Evolutionary conservation across 169 alveolate species (phyloP), one percentile per base, ranked within the genome.

Genomic region (Plasmodium gaboni): DNA sequence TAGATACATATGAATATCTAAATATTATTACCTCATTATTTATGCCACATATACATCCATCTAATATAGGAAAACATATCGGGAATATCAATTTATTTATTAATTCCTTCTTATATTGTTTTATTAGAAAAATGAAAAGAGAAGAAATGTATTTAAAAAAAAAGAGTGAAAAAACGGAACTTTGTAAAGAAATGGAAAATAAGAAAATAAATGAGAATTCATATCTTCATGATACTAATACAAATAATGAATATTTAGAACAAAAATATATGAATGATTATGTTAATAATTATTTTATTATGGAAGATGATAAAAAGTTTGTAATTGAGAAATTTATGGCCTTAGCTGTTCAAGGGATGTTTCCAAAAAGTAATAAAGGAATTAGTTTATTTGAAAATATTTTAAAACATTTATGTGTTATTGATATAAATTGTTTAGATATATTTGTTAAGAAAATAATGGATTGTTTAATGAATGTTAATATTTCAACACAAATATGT

Each of bases 41-140:
- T 26, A 80, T 80, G 63, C 90, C 90, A n/a, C 90, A 80, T 32
- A 80, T 80, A 17, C 90, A 80, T 19, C 90, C 90, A 2, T 80
- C 83, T 24, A 80, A 72, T 50, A 67, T 80, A 38, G 90, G 90
- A 46, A 80, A 80, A 63, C 90, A 80, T 15, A 24, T 80, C n/a
- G 90, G 90, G 51, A 80, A 80, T 57, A 80, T 80, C n/a, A 80
- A 50, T 19, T 15, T 80, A 51, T 80, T 80, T 28, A 55, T 80
- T 53, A 80, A 80, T 64, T 38, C 80, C 22, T 80, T 80, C 24
- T 63, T 80, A 19, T 80, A 51, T 68, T 67, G 73, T 48, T 80
- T 80, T 71, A 80, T 80, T 67, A 80, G 90, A 50, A 80, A 80
- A 48, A 17, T 80, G 44, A 80, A 80, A 46, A 80, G 90, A 22